A percentile compares a stretch with the other conserved stretches of the same genome.
These are phyloP conservation scores for Bretschneidera sinensis DNA, from an alignment of 345 rosid species.

Conservation along the genomic window DNA sequence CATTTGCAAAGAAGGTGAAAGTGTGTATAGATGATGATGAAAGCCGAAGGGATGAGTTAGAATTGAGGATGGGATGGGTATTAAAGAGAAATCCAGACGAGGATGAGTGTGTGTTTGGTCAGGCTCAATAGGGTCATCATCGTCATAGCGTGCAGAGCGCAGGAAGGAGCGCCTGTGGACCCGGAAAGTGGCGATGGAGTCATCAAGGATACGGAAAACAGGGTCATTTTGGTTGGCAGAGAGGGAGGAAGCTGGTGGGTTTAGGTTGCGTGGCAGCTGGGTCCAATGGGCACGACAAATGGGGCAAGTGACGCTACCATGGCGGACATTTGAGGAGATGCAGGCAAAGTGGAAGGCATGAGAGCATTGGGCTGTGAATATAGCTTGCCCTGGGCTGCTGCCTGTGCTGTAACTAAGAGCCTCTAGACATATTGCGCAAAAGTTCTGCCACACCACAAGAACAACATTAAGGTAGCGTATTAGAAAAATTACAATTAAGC, in stretches of 20 bases:
- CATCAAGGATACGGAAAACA: constrained; percentile 61
- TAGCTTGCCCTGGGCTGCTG: constrained; percentile 59
- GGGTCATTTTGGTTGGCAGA: constrained; percentile 56
- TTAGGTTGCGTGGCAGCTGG: constrained; percentile 71
- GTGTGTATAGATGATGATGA: constrained; percentile 28
- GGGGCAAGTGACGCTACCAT: constrained; percentile 84
- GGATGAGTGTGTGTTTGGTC: constrained; percentile 39
- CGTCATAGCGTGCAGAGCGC: constrained; percentile 74
- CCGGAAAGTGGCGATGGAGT: constrained; percentile 69
- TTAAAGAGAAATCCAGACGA: constrained; percentile 50
- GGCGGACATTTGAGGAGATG: constrained; percentile 84
- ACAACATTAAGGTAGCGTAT: background rate
- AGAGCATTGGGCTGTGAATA: constrained; percentile 87
- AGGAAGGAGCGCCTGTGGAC: constrained; percentile 72
- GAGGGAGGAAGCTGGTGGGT: constrained; percentile 40
- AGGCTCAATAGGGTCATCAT: constrained; percentile 73
- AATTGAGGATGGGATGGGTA: constrained; percentile 37
- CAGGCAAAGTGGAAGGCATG: constrained; percentile 79
- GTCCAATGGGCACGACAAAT: constrained; percentile 93
- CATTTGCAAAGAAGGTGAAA: constrained; percentile 25
- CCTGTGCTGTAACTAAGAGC: constrained; percentile 56
- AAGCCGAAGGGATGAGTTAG: constrained; percentile 27
- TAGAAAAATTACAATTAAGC: background rate
- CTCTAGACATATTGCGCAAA: constrained; percentile 83
- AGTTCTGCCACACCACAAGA: constrained; percentile 37